Evolutionary conservation across 768 basidiomycete species (phyloP), one percentile per base, ranked within the genome.

Genomic region (Hortiboletus campestris): DNA sequence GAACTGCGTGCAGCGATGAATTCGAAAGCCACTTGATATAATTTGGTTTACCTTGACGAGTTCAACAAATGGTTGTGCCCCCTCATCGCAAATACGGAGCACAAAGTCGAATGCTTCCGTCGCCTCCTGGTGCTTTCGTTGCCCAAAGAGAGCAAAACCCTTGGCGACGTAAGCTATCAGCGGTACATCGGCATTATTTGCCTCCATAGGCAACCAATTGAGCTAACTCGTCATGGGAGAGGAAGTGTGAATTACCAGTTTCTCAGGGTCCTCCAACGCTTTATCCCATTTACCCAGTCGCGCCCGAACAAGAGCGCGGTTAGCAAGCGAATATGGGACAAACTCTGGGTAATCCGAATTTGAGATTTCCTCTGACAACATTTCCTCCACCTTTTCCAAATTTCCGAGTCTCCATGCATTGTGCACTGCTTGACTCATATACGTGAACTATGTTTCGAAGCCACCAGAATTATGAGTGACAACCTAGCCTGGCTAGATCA

Each of bases 261-360:
- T 31, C n/a, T 22, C 29, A 31, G 25, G 36, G 35, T 51, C 59
- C 25, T 57, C 38, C 28, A 53, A 32, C 0, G 48, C 59, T n/a
- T 49, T 22, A 17, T 38, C 39, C 55, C 50, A 57, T 39, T 49
- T 36, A 14, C 19, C 12, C 14, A 38, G 36, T 16, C 47, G 55
- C 2, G 51, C 51, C 22, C 59, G 48, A 39, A 57, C 28, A n/a
- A 57, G 44, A 29, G 59, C 38, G 14, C 59, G 44, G 20, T 53
- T 57, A 19, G 48, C 51, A 43, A 11, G 43, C 4, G 39, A 45
- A 50, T 57, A 57, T 1, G 7, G 1, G 16, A 29, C n/a, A 3
- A 41, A n/a, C 19, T 41, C 29, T 19, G 28, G 32, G 12, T 14
- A 45, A 29, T 36, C 46, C 8, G 25, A 17, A 11, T 45, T 36